Conservation (phyloP, 768 basidiomycete genomes). For the Lentinula boryana region DNA sequence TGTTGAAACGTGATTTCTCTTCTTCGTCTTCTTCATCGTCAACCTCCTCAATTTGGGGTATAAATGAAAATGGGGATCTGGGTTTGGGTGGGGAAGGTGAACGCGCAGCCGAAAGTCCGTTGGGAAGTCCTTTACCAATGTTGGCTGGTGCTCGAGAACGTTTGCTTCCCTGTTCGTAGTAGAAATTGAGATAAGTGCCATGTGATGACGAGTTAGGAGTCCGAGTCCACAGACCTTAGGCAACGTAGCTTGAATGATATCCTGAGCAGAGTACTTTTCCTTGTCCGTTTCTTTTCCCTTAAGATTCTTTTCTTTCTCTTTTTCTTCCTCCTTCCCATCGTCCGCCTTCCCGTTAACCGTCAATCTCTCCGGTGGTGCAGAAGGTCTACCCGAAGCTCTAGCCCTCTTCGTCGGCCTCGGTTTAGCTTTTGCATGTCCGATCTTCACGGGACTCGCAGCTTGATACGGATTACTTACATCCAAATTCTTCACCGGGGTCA, state of each 20-base stretch:
- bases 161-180: conserved; percentile 57
- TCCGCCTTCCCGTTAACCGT: neutral
- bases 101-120: conserved; percentile 11
- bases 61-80: neutral
- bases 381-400: conserved; percentile 35
- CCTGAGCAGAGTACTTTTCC: conserved; percentile 46
- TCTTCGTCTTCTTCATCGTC: conserved; percentile 31
- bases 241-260: conserved; percentile 72
- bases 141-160: conserved; percentile 67
- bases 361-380: conserved; percentile 12
- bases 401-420: conserved; percentile 33
- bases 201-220: neutral
- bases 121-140: conserved; percentile 30
- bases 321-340: conserved; percentile 11
- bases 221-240: conserved; percentile 47
- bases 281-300: conserved; percentile 16
- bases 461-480: conserved; percentile 80
- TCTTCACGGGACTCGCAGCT: conserved; percentile 57
- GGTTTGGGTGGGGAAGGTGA: conserved; percentile 2
- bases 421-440: conserved; percentile 30
- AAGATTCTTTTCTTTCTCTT: conserved; percentile 19
- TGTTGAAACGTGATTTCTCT: conserved; percentile 41
- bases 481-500: conserved; percentile 55
- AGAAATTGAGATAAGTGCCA: neutral
- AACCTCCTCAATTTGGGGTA: conserved; percentile 21